Conservation (phyloP, 805 yeast species). For the Spathaspora girioi region DNA sequence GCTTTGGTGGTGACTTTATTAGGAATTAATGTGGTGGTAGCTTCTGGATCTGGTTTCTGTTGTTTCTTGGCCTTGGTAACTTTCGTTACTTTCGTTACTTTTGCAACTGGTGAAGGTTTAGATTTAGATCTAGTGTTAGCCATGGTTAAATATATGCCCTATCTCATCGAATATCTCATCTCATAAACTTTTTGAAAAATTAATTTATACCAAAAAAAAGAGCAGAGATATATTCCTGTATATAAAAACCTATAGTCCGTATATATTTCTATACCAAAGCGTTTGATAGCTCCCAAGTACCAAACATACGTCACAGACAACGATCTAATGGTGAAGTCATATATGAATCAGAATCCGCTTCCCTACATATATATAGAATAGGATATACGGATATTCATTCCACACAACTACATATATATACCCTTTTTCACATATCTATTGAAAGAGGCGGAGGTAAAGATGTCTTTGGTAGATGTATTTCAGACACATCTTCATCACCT, state of each 20-base stretch:
- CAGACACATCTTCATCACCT: slow-evolving; percentile 4
- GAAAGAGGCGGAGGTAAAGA: slow-evolving; percentile 28
- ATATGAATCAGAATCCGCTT: no score
- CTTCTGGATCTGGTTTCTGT: slow-evolving; percentile 1
- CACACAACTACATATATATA: no score
- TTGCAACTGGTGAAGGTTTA: slow-evolving; percentile 10
- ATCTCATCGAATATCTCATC: slow-evolving; percentile 2
- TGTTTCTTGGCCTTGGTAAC: slow-evolving; percentile 4
- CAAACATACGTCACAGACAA: no score
- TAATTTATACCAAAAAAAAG: not conserved
- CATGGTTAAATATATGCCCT: slow-evolving; percentile 10
- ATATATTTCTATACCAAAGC: no score
- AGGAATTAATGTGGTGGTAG: slow-evolving; percentile 13
- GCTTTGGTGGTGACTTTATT: slow-evolving; percentile 42
- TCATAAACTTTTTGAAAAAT: not conserved
- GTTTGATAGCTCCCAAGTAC: no score
- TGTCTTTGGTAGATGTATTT: slow-evolving; percentile 25
- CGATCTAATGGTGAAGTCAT: no score
- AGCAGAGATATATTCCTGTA: slow-evolving; percentile 3
- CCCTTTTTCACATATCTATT: no score
- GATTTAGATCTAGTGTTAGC: slow-evolving; percentile 31
- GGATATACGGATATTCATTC: no score
- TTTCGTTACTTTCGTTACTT: slow-evolving; percentile 33
- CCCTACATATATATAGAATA: no score
- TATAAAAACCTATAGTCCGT: no score